phyloP scores from a whole-genome alignment of 2,329 filamentous ascomycete genomes.

The Metarhizium rileyi region DNA sequence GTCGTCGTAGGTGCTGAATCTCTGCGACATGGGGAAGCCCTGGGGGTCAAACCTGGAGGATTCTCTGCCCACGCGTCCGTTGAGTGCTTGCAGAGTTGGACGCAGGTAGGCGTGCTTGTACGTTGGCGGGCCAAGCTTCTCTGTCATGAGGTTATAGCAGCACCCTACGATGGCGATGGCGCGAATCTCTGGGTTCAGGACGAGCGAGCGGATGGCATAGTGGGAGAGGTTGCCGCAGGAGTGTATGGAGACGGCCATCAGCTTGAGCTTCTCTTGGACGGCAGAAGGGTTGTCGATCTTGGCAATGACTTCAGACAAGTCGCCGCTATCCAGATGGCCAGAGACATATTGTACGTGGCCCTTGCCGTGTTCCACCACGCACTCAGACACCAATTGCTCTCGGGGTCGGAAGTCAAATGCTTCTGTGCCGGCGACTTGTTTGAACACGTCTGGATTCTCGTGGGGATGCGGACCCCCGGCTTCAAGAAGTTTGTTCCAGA shows the following conservation, averaged over 20 bases:
- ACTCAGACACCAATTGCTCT: slow-evolving; percentile 38
- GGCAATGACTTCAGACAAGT: slow-evolving; percentile 57
- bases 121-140: slow-evolving; percentile 75
- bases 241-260: slow-evolving; percentile 92
- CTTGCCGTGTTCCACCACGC: slow-evolving; percentile 49
- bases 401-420: slow-evolving; percentile 37
- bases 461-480: slow-evolving; percentile 18
- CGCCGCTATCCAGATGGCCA: slow-evolving; percentile 62
- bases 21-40: slow-evolving; percentile 85
- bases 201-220: slow-evolving; percentile 77
- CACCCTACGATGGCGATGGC: slow-evolving; percentile 96
- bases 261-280: slow-evolving; percentile 29
- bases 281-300: slow-evolving; percentile 36
- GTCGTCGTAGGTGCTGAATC: slow-evolving; percentile 47
- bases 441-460: slow-evolving; percentile 31
- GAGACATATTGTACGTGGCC: slow-evolving; percentile 71
- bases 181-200: slow-evolving; percentile 72
- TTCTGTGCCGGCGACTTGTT: slow-evolving; percentile 24
- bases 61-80: slow-evolving; percentile 58
- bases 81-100: slow-evolving; percentile 54
- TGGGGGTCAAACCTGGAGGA: slow-evolving; percentile 71
- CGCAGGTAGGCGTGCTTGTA: slow-evolving; percentile 75
- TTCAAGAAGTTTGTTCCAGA: slow-evolving; percentile 48
- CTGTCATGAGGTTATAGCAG: slow-evolving; percentile 94
- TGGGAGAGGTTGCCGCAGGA: slow-evolving; percentile 97